phyloP scores from a whole-genome alignment of 805 yeast genomes.

The Debaryomyces castellii region DNA sequence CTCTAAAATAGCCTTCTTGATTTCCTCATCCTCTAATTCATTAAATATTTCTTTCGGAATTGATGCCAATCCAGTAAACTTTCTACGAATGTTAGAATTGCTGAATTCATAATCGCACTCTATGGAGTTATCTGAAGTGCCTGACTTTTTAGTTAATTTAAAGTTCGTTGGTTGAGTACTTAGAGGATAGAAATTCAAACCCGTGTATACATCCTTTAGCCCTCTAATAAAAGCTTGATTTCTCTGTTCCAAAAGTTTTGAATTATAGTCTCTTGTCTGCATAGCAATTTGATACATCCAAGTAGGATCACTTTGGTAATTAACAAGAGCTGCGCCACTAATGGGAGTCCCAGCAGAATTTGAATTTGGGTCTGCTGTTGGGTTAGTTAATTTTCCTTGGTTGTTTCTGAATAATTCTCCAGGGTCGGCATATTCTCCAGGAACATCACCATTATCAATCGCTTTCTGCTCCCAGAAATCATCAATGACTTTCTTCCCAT shows the following conservation, averaged over 20 bases:
- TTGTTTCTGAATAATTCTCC: conserved; percentile 45
- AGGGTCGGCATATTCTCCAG: conserved; percentile 73
- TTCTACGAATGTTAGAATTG: conserved; percentile 46
- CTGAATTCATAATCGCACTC: conserved; percentile 46
- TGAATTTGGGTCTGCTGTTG: conserved; percentile 40
- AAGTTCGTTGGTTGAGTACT: conserved; percentile 69
- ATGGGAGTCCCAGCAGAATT: conserved; percentile 24
- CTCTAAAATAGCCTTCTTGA: conserved; percentile 56
- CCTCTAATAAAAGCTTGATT: conserved; percentile 58
- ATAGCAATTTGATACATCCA: conserved; percentile 86
- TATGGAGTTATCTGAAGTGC: conserved; percentile 31
- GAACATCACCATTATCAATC: conserved; percentile 58
- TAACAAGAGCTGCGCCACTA: conserved; percentile 36
- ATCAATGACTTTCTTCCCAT: conserved; percentile 79
- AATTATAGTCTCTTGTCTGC: conserved; percentile 74
- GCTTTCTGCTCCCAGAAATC: conserved; percentile 80
- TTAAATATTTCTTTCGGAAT: conserved; percentile 61
- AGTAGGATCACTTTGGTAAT: conserved; percentile 57
- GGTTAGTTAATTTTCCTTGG: conserved; percentile 33
- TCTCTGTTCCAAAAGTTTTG: conserved; percentile 55
- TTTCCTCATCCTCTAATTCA: conserved; percentile 52
- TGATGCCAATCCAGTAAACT: conserved; percentile 62
- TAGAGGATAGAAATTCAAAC: conserved; percentile 71
- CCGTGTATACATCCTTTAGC: conserved; percentile 78
- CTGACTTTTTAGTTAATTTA: conserved; percentile 23